Evolutionary conservation across 345 rosid genomes (phyloP), one percentile per base, ranked within the genome.

Genomic region (Murraya koenigii): DNA sequence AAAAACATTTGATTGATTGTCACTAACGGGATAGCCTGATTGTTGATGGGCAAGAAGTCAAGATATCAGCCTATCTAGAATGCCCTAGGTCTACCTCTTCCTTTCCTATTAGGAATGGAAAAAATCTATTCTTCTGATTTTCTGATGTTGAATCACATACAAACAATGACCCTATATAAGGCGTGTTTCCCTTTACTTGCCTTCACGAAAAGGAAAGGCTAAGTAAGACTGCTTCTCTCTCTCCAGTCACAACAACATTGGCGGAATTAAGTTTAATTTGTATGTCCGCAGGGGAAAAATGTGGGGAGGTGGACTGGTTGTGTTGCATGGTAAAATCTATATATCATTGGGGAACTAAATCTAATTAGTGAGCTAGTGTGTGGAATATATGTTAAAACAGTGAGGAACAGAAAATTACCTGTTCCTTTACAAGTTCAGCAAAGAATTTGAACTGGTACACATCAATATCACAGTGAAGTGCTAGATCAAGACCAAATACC

Each of bases 381-480:
- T 44, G 44, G 33, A 10, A 67, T 17, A 23, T 15, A 20, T 35
- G 68, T 22, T 66, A 72, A 61, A 60, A 71, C 23, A 76, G 17
- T 71, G 55, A 75, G 41, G 33, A 36, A 74, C 61, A 68, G 71
- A 77, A 76, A 35, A 36, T 44, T 89, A 93, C 99, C 99, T 94
- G 91, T 63, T 88, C 88, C 72, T 87, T 87, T 71, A 85, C 84
- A 74, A 94, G 78, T 78, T 96, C 94, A n/a, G 93, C 80, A 85
- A 96, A 96, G 89, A 92, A 96, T 81, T 94, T 92, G 88, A 96
- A 96, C 85, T 96, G 99, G 91, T 92, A 95, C 64, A 92, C 97
- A 83, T 96, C 99, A 85, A 96, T 92, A 87, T 94, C 99, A 76
- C 93, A 89, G 81, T 96, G 99, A 77, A 96, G 98, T 60, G 99